These are phyloP conservation scores for Malbranchea cinnamomea DNA, from an alignment of 2,329 filamentous ascomycete species.

Conservation along the genomic window DNA sequence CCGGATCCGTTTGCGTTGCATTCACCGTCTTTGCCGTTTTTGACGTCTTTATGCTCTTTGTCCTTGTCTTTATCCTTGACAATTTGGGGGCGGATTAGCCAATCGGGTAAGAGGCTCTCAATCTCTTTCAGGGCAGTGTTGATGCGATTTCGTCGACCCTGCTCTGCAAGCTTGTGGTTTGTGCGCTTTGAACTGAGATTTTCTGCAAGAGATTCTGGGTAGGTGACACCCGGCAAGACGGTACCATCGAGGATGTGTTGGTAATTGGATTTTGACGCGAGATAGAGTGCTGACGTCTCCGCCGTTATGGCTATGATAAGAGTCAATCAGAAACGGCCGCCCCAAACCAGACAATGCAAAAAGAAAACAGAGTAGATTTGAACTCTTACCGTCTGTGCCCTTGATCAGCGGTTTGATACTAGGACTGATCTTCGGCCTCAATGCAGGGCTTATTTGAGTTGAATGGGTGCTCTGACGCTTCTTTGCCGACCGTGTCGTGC, in stretches of 20 bases:
- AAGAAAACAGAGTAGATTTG: slow-evolving; percentile 12
- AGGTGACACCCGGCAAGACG: slow-evolving; percentile 73
- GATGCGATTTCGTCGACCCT: slow-evolving; percentile 87
- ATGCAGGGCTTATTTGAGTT: slow-evolving; percentile 67
- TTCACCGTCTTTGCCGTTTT: slow-evolving; percentile 17
- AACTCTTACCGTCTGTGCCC: slow-evolving; percentile 43
- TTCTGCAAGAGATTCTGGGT: slow-evolving; percentile 79
- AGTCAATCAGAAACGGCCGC: background rate
- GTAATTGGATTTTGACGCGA: slow-evolving; percentile 94
- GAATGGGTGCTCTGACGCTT: slow-evolving; percentile 59
- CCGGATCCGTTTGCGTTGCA: slow-evolving; percentile 30
- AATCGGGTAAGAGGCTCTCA: slow-evolving; percentile 70
- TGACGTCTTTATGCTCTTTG: slow-evolving; percentile 24
- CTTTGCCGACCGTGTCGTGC: slow-evolving; percentile 41
- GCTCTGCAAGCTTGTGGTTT: slow-evolving; percentile 94
- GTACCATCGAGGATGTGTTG: slow-evolving; percentile 94
- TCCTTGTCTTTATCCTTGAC: slow-evolving; percentile 28
- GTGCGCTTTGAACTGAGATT: slow-evolving; percentile 93
- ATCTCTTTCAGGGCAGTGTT: slow-evolving; percentile 89
- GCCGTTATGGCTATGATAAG: slow-evolving; percentile 31
- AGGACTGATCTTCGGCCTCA: slow-evolving; percentile 80
- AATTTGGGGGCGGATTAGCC: no score
- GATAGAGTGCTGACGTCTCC: slow-evolving; percentile 53
- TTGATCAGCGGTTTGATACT: slow-evolving; percentile 86
- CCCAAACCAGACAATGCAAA: slow-evolving; percentile 8